Evolutionary conservation across 345 rosid species (phyloP).

Genomic region (Rhizophora apiculata): DNA sequence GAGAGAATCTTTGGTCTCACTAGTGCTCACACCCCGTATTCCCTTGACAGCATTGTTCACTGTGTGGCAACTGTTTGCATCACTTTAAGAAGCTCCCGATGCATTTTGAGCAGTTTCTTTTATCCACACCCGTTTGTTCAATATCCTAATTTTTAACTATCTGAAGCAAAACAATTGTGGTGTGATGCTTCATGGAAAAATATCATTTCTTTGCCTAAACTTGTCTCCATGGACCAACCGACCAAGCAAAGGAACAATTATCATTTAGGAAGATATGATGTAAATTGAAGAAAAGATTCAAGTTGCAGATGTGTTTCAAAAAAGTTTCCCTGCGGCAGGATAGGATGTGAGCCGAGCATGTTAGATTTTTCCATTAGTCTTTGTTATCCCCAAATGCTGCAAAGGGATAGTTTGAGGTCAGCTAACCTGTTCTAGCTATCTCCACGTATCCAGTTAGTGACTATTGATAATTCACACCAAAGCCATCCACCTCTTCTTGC

Average conservation of each 20-base stretch:
- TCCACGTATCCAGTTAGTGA: slow-evolving; percentile 28
- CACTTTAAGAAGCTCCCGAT: slow-evolving; percentile 27
- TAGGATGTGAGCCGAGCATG: slow-evolving; percentile 18
- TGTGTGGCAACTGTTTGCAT: slow-evolving; percentile 11
- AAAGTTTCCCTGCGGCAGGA: too few relatives aligned
- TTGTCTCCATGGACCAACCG: too few relatives aligned
- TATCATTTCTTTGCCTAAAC: too few relatives aligned
- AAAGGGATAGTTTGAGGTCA: slow-evolving; percentile 16
- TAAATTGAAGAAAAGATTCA: too few relatives aligned
- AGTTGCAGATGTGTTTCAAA: too few relatives aligned
- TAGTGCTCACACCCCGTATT: slow-evolving; percentile 22
- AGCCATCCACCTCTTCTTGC: slow-evolving; percentile 9
- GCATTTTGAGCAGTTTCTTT: slow-evolving; percentile 16
- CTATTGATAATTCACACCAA: slow-evolving; percentile 28
- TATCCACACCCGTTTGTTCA: background rate
- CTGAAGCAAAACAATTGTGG: background rate
- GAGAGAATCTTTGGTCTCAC: slow-evolving; percentile 25
- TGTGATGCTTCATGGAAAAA: background rate
- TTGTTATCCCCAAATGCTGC: slow-evolving; percentile 14
- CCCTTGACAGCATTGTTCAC: slow-evolving; percentile 27
- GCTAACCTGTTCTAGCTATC: slow-evolving; percentile 23
- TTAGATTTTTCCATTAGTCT: slow-evolving; percentile 14
- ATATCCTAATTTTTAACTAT: slow-evolving; percentile 8
- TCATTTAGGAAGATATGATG: too few relatives aligned
- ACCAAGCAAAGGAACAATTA: too few relatives aligned